Conservation (phyloP, 2,329 filamentous ascomycete genomes). For the Dactylellina leptospora region DNA sequence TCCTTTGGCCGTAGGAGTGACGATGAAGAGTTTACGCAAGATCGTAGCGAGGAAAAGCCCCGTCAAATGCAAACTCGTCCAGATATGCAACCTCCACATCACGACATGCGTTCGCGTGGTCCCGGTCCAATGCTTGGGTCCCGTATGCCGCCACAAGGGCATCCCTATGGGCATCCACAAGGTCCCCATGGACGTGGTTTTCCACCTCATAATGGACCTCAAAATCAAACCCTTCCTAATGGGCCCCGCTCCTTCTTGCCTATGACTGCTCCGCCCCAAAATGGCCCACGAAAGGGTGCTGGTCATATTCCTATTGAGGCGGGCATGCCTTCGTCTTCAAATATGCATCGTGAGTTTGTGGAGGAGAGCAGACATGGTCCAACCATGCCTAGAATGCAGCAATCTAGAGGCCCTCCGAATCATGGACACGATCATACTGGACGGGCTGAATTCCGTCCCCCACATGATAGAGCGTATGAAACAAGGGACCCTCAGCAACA, state of each 20-base stretch:
- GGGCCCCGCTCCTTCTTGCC: conserved; percentile 42
- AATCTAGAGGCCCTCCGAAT: conserved; percentile 26
- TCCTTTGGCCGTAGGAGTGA: conserved; percentile 43
- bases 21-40: conserved; percentile 22
- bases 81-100: conserved; percentile 38
- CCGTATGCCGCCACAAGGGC: conserved; percentile 24
- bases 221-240: conserved; percentile 16
- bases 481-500: conserved; percentile 23
- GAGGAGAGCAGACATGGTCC: conserved; percentile 36
- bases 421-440: conserved; percentile 26
- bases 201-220: conserved; percentile 29
- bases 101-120: conserved; percentile 41
- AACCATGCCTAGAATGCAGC: conserved; percentile 30
- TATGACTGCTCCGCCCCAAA: conserved; percentile 27
- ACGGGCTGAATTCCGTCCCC: conserved; percentile 32
- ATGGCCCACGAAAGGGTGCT: conserved; percentile 22
- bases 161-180: conserved; percentile 18
- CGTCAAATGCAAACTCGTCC: conserved; percentile 30
- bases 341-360: conserved; percentile 49
- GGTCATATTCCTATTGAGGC: conserved; percentile 45
- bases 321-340: conserved; percentile 27
- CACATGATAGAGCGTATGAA: conserved; percentile 34
- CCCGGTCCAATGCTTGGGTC: conserved; percentile 27
- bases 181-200: conserved; percentile 22
- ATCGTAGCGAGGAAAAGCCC: conserved; percentile 23